Conservation (phyloP, 75 land plant genomes). For the Selaginella moellendorffii region DNA sequence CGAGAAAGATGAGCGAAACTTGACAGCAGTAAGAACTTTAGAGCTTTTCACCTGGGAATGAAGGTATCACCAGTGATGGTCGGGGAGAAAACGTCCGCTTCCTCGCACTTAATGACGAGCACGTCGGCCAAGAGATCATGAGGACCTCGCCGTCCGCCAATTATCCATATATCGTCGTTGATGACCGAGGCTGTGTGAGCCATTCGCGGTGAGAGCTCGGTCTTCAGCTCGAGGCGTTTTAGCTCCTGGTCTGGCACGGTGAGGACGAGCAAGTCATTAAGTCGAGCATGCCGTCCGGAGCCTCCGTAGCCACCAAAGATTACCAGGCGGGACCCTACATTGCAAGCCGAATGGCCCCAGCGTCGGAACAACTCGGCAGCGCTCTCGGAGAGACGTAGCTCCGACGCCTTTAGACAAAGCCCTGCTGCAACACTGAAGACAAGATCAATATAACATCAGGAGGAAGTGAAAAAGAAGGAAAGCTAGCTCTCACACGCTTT, state of each 20-base stretch:
- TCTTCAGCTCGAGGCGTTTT: no score
- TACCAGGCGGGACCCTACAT: slow-evolving; percentile 10
- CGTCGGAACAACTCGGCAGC: slow-evolving; percentile 52
- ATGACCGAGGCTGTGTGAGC: slow-evolving; percentile 57
- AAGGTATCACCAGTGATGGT: slow-evolving; percentile 44
- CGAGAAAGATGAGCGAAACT: no score
- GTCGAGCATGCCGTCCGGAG: slow-evolving; percentile 59
- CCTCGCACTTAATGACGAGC: slow-evolving; percentile 36
- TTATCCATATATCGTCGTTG: slow-evolving; percentile 44
- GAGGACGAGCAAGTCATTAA: slow-evolving; percentile 44
- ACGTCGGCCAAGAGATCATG: slow-evolving; percentile 50
- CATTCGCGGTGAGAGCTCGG: slow-evolving; percentile 45
- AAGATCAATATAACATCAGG: no score
- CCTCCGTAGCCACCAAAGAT: slow-evolving; percentile 95
- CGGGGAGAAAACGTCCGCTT: slow-evolving; percentile 30
- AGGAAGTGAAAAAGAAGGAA: neutral
- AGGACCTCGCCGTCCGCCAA: slow-evolving; percentile 85
- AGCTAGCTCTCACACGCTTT: neutral
- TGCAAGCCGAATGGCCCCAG: slow-evolving; percentile 81
- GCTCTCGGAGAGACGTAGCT: slow-evolving; percentile 20
- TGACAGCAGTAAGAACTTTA: slow-evolving; percentile 2
- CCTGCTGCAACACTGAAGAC: neutral
- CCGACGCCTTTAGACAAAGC: neutral
- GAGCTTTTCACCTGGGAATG: slow-evolving; percentile 43
- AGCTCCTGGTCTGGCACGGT: slow-evolving; percentile 16